Conservation (phyloP, 2,329 filamentous ascomycete species). For the Ceratocystis ficicola region DNA sequence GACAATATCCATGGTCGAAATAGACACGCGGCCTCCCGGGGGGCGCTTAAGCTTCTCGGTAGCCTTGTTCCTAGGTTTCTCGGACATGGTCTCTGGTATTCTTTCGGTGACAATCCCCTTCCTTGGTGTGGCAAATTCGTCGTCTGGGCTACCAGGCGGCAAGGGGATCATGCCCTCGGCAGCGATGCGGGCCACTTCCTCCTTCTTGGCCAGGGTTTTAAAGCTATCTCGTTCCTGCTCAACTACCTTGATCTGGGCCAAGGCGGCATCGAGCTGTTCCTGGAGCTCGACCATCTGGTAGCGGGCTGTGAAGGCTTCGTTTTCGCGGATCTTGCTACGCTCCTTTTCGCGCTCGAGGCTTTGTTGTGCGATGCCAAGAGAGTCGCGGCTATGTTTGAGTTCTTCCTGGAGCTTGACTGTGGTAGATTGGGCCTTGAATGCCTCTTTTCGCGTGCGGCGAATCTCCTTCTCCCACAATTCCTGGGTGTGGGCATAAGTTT, state of each 20-base stretch:
- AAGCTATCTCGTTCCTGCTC: constrained; percentile 65
- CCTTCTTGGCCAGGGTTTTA: constrained; percentile 58
- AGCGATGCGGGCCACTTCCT: constrained; percentile 60
- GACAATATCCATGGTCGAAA: constrained; percentile 39
- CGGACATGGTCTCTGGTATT: constrained; percentile 23
- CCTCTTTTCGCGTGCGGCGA: constrained; percentile 55
- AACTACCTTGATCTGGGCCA: constrained; percentile 50
- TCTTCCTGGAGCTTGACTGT: constrained; percentile 64
- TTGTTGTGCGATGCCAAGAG: constrained; percentile 45
- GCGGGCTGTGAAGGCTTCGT: constrained; percentile 56
- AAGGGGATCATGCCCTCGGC: constrained; percentile 59
- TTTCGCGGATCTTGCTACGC: constrained; percentile 48
- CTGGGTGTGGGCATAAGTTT: constrained; percentile 54
- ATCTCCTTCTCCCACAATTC: constrained; percentile 64
- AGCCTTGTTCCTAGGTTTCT: constrained; percentile 24
- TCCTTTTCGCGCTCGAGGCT: constrained; percentile 52
- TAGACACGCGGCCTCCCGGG: constrained; percentile 31
- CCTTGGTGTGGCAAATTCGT: constrained; percentile 51
- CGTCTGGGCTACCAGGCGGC: constrained; percentile 41
- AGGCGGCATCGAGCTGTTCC: constrained; percentile 53
- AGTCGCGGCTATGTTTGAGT: constrained; percentile 48
- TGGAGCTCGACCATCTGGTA: constrained; percentile 53
- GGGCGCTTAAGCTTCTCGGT: constrained; percentile 26
- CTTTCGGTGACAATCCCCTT: constrained; percentile 29
- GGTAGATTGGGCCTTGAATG: constrained; percentile 59